These are phyloP conservation scores for Buxus sempervirens DNA, from an alignment of 164 flowering plant genomes.

Conservation along the genomic window DNA sequence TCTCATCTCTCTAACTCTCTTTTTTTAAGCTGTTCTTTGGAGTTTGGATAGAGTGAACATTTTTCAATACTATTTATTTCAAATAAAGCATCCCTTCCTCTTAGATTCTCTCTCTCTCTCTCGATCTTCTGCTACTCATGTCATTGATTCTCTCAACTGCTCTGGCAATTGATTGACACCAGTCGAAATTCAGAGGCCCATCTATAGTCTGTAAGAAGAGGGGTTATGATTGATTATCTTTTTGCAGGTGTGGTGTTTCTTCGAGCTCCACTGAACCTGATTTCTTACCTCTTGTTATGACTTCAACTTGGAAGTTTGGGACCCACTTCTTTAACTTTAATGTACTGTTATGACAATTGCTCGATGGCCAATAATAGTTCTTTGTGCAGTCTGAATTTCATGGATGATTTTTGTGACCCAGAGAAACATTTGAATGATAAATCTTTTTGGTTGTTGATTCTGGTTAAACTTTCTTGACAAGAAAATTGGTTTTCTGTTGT, in stretches of 20 bases:
- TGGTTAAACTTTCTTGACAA: slow-evolving; percentile 8
- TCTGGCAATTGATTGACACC: too few species aligned
- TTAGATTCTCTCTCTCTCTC: too few species aligned
- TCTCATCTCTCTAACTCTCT: too few species aligned
- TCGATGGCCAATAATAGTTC: slow-evolving; percentile 13
- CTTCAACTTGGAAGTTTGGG: slow-evolving; percentile 85
- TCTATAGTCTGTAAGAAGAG: too few species aligned
- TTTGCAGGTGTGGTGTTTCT: slow-evolving; percentile 64
- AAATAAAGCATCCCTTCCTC: too few species aligned
- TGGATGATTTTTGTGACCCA: slow-evolving; percentile 22
- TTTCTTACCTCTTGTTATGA: slow-evolving; percentile 59
- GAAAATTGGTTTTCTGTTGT: slow-evolving; percentile 13
- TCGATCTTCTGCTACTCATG: too few species aligned
- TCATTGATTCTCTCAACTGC: too few species aligned
- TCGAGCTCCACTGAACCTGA: slow-evolving; percentile 74
- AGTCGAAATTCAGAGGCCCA: too few species aligned
- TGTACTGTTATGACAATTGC: slow-evolving; percentile 94
- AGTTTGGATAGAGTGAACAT: too few species aligned
- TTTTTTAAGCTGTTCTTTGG: too few species aligned
- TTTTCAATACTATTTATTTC: too few species aligned
- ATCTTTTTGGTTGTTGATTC: too few species aligned
- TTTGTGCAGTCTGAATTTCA: slow-evolving; percentile 16
- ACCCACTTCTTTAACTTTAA: slow-evolving; percentile 92
- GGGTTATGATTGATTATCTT: slow-evolving; percentile 24
- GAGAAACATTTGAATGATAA: slow-evolving; percentile 11